phyloP scores from a whole-genome alignment of 208 protist species.

The Lotmaria passim region DNA sequence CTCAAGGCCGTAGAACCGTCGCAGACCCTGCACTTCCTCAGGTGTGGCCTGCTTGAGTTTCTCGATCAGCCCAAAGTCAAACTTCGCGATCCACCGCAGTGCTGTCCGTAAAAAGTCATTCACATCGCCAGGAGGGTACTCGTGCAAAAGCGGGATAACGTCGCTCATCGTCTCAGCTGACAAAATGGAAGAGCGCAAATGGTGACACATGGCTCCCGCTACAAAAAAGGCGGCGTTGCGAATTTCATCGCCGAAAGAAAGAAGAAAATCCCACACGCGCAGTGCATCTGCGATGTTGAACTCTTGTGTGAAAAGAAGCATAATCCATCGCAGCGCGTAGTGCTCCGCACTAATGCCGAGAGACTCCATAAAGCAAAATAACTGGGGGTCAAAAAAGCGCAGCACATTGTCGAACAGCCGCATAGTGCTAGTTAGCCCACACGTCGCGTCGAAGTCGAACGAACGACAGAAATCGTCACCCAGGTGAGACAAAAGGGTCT shows the following conservation, averaged over 20 bases:
- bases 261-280: slow-evolving; percentile 87
- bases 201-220: slow-evolving; percentile 62
- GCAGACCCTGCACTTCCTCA: slow-evolving; percentile 41
- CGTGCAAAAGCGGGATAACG: slow-evolving; percentile 69
- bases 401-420: slow-evolving; percentile 69
- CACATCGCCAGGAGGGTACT: slow-evolving; percentile 58
- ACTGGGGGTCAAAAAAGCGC: slow-evolving; percentile 58
- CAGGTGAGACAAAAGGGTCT: slow-evolving; percentile 68
- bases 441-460: slow-evolving; percentile 57
- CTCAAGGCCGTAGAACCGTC: slow-evolving; percentile 32
- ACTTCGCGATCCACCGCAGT: slow-evolving; percentile 54
- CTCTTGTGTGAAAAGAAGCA: slow-evolving; percentile 87
- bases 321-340: slow-evolving; percentile 88
- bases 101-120: slow-evolving; percentile 63
- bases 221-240: slow-evolving; percentile 54
- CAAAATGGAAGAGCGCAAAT: slow-evolving; percentile 52
- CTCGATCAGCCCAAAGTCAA: slow-evolving; percentile 43
- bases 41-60: slow-evolving; percentile 41
- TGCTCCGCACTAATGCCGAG: slow-evolving; percentile 60
- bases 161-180: slow-evolving; percentile 38
- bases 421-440: slow-evolving; percentile 69
- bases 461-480: slow-evolving; percentile 76
- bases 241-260: slow-evolving; percentile 75
- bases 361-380: slow-evolving; percentile 54
- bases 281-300: slow-evolving; percentile 80